Base-by-base conservation (phyloP, 2,329 filamentous ascomycete species). In the Colletotrichum sp. region DNA sequence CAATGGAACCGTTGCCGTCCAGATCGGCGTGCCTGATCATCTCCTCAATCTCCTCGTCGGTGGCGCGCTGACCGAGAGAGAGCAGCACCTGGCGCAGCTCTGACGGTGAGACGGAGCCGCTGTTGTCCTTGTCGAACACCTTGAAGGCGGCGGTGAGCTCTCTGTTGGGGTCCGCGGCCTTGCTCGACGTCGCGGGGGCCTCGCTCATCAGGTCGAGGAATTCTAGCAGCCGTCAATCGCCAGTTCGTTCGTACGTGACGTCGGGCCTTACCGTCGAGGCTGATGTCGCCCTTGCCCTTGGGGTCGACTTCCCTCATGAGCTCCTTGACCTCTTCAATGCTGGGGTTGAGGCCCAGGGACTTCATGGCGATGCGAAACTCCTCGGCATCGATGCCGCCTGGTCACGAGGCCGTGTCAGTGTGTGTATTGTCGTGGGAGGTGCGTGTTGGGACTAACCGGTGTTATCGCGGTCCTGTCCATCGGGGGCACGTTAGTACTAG, bases 31-130 rank as follows among this genome's bases (percentile, higher is more conserved):
- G 75, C 39, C 36, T 77, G 36, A 78, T 77, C 77, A 78, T 78
- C 66, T 78, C 77, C 69, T 78, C 77, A 66, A 78, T 78, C 75
- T 78, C 77, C 65, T 78, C 77, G 48, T 78, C 77, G 24, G 77
- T 75, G 63, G 76, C 72, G 68, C 72, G 76, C 77, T 78, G 75
- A n/a, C 77, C 77, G 30, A 78, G 72, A 26, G 77, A 78, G 61
- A 77, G 65, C 30, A 78, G 75, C 39, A 78, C 77, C 71, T 77
- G 76, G 43, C 77, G 77, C 69, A 78, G 69, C 70, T 78, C 77
- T 36, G 72, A 76, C 26, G 77, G 68, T 16, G 77, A 78, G 43
- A 78, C 77, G 63, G 77, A 78, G 32, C 77, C 77, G 72, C 77
- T 78, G 66, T 77, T 75, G 69, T 78, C 77, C 69, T 77, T 77